phyloP scores from a whole-genome alignment of 495 filamentous ascomycete species.

The Trichoderma virens region DNA sequence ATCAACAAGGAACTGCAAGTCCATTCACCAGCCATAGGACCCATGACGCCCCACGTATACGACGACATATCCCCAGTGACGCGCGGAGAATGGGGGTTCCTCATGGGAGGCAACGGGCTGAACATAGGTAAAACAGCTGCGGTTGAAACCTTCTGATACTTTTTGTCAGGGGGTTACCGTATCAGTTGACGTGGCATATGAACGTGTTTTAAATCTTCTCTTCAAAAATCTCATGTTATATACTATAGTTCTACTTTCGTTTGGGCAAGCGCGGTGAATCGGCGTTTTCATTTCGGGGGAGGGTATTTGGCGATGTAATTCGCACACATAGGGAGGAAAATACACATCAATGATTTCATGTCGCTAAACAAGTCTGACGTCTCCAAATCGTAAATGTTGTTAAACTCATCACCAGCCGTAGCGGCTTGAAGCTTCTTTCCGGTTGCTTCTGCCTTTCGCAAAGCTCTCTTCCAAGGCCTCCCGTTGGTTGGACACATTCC shows the following conservation, averaged over 20 bases:
- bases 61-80: conserved; percentile 50
- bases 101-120: conserved; percentile 40
- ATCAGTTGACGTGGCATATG: conserved; percentile 10
- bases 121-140: conserved; percentile 25
- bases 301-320: background rate
- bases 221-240: background rate
- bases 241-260: conserved; percentile 8
- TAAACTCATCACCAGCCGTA: conserved; percentile 60
- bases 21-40: conserved; percentile 21
- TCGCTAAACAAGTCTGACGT: background rate
- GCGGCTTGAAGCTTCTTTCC: conserved; percentile 66
- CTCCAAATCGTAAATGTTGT: background rate
- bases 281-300: background rate
- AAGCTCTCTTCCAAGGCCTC: conserved; percentile 86
- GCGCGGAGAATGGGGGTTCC: conserved; percentile 46
- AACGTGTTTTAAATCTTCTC: background rate
- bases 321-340: background rate
- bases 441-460: conserved; percentile 62
- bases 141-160: conserved; percentile 30
- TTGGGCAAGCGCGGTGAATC: conserved; percentile 6
- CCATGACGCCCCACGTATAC: conserved; percentile 44
- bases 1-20: conserved; percentile 13
- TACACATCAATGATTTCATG: background rate
- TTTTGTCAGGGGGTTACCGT: background rate
- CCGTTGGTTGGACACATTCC: conserved; percentile 66